Percentiles rank a stretch among this genome's conserved stretches.
These are phyloP conservation scores for Periconia digitata DNA, from an alignment of 2,329 filamentous ascomycete species.

Conservation along the genomic window DNA sequence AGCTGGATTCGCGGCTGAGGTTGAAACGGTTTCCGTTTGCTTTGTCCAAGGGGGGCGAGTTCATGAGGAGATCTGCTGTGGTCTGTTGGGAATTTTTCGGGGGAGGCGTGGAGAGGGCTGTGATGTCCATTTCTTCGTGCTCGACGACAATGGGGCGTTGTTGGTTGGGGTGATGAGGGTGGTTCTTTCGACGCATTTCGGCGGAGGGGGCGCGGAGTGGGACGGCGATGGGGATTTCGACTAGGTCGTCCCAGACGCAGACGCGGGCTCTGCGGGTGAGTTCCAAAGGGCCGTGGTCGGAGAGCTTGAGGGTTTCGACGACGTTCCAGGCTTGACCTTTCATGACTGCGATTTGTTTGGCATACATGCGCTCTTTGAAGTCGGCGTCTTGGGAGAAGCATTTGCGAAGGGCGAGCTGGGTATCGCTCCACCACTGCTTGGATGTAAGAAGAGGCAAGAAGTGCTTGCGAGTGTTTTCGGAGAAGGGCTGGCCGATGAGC, in stretches of 20 bases:
- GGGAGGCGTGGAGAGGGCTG: constrained; percentile 62
- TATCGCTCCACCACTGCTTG: constrained; percentile 95
- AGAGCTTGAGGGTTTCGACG: constrained; percentile 91
- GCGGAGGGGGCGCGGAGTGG: constrained; percentile 82
- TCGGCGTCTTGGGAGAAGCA: constrained; percentile 92
- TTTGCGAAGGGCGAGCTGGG: constrained; percentile 78
- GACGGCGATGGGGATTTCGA: constrained; percentile 92
- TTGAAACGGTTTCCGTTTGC: constrained; percentile 51
- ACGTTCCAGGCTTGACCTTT: constrained; percentile 99
- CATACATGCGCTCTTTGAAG: constrained; percentile 99
- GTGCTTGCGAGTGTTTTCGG: constrained; percentile 87
- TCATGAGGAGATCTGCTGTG: constrained; percentile 69
- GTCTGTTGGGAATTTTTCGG: too few relatives aligned
- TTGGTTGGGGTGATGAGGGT: constrained; percentile 44
- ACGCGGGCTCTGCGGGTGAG: constrained; percentile 87
- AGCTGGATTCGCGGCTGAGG: constrained; percentile 48
- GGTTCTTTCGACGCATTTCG: constrained; percentile 73
- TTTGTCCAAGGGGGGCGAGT: constrained; percentile 54
- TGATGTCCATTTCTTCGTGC: constrained; percentile 93
- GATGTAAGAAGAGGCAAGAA: constrained; percentile 96
- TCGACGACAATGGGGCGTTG: constrained; percentile 39
- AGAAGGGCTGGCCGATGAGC: constrained; percentile 93
- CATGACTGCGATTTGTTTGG: constrained; percentile 97
- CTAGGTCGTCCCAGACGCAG: constrained; percentile 96
- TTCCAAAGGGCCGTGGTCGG: constrained; percentile 90